Evolutionary conservation across 208 protist species (phyloP).

Genomic region (Crithidia acanthocephali): DNA sequence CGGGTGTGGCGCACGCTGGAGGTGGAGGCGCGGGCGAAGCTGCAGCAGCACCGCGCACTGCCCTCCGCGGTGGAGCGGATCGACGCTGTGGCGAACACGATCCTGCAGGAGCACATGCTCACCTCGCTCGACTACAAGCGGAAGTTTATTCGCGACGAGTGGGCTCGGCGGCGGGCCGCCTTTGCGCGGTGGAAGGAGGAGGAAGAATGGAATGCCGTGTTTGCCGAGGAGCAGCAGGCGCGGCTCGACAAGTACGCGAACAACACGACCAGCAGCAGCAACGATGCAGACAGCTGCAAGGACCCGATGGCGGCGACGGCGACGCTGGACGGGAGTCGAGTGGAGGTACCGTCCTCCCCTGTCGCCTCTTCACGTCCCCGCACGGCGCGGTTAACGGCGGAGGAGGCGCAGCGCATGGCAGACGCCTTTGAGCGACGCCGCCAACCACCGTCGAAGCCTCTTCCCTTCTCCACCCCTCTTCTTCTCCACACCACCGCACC

Average conservation of each 20-base stretch:
- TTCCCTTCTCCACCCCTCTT: too few species aligned
- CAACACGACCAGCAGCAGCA: not conserved
- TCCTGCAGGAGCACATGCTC: slow-evolving; percentile 85
- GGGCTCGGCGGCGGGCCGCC: slow-evolving; percentile 36
- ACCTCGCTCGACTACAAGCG: slow-evolving; percentile 77
- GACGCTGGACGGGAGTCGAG: not conserved
- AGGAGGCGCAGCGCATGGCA: slow-evolving; percentile 22
- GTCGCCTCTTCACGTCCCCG: not conserved
- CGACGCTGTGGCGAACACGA: slow-evolving; percentile 64
- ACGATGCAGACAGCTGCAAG: not conserved
- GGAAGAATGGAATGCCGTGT: slow-evolving; percentile 35
- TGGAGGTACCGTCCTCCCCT: too few species aligned
- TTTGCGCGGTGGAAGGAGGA: slow-evolving; percentile 54
- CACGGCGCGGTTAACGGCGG: slow-evolving; percentile 20
- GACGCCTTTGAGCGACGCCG: slow-evolving; percentile 18
- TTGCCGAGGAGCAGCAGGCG: slow-evolving; percentile 1
- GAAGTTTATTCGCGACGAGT: slow-evolving; percentile 64
- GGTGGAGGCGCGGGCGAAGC: slow-evolving; percentile 56
- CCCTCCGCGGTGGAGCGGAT: slow-evolving; percentile 58
- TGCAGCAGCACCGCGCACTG: slow-evolving; percentile 59
- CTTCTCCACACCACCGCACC: too few species aligned
- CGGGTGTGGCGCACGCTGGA: slow-evolving; percentile 66
- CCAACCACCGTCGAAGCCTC: not conserved
- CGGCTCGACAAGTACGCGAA: not conserved
- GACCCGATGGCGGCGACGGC: not conserved